Conservation (phyloP, 495 filamentous ascomycete species). For the Glarea lozoyensis region DNA sequence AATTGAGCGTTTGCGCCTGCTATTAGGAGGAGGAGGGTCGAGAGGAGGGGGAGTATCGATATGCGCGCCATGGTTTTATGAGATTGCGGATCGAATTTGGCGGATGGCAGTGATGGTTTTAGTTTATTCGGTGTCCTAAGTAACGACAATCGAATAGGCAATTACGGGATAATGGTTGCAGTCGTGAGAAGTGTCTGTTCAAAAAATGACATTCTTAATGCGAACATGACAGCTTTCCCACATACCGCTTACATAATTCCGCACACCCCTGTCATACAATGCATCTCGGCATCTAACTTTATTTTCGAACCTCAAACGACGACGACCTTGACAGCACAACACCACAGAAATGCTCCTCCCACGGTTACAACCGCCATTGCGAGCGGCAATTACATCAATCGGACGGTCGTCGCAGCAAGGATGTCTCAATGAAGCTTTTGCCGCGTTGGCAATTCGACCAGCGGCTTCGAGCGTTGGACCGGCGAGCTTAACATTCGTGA, state of each 20-base stretch:
- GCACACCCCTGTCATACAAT: neutral
- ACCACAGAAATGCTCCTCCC: constrained; percentile 35
- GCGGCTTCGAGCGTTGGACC: too few relatives aligned
- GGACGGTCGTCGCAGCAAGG: constrained; percentile 17
- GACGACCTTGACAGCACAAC: constrained; percentile 2
- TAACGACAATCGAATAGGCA: too few relatives aligned
- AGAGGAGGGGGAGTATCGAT: constrained; percentile 11
- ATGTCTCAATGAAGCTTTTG: constrained; percentile 27
- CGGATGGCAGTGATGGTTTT: too few relatives aligned
- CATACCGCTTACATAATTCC: neutral
- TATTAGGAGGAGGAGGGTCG: constrained; percentile 35
- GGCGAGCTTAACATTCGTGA: constrained; percentile 36
- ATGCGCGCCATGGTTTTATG: constrained; percentile 18
- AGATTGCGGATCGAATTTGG: too few relatives aligned
- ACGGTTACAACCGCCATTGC: constrained; percentile 43
- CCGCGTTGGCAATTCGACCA: constrained; percentile 29
- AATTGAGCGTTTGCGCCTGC: constrained; percentile 59
- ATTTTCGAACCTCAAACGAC: neutral
- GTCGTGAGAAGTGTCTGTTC: too few relatives aligned
- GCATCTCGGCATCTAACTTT: neutral
- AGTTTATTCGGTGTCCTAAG: too few relatives aligned
- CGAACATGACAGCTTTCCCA: too few relatives aligned
- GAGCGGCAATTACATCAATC: constrained; percentile 34
- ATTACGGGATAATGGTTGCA: too few relatives aligned
- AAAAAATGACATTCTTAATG: too few relatives aligned